These are phyloP conservation scores for Chaetomium fimeti DNA, from an alignment of 495 filamentous ascomycete species.

Conservation along the genomic window DNA sequence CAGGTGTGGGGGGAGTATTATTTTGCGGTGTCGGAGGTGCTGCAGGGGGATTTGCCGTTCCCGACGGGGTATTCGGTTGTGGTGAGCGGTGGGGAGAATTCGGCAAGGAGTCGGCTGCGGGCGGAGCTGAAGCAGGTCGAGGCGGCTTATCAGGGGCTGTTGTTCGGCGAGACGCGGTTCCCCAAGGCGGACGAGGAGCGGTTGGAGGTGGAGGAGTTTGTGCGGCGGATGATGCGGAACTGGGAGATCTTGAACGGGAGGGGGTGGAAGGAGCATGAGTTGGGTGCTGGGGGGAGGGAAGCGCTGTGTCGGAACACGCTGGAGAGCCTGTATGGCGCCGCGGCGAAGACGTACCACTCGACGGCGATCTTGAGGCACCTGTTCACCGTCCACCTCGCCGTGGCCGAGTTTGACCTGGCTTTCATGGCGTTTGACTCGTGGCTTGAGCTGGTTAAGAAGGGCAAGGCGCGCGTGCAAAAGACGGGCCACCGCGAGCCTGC, in stretches of 20 bases:
- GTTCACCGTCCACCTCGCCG: slow-evolving; percentile 78
- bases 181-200: slow-evolving; percentile 76
- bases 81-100: slow-evolving; percentile 41
- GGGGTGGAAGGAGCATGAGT: slow-evolving; percentile 71
- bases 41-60: slow-evolving; percentile 54
- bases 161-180: slow-evolving; percentile 74
- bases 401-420: slow-evolving; percentile 87
- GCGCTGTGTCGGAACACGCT: slow-evolving; percentile 68
- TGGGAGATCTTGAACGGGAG: slow-evolving; percentile 77
- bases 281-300: slow-evolving; percentile 75
- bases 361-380: slow-evolving; percentile 80
- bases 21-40: slow-evolving; percentile 62
- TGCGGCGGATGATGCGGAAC: slow-evolving; percentile 74
- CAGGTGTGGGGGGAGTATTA: slow-evolving; percentile 82
- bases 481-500: slow-evolving; percentile 67
- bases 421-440: slow-evolving; percentile 86
- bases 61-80: slow-evolving; percentile 45
- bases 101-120: slow-evolving; percentile 61
- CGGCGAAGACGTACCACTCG: slow-evolving; percentile 91
- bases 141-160: slow-evolving; percentile 64
- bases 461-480: slow-evolving; percentile 76
- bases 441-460: slow-evolving; percentile 76
- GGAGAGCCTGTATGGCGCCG: slow-evolving; percentile 81
- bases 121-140: slow-evolving; percentile 74
- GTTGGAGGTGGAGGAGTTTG: slow-evolving; percentile 75